Conservation (phyloP, 1,284 basidiomycete species). For the Leccinum solheimii region DNA sequence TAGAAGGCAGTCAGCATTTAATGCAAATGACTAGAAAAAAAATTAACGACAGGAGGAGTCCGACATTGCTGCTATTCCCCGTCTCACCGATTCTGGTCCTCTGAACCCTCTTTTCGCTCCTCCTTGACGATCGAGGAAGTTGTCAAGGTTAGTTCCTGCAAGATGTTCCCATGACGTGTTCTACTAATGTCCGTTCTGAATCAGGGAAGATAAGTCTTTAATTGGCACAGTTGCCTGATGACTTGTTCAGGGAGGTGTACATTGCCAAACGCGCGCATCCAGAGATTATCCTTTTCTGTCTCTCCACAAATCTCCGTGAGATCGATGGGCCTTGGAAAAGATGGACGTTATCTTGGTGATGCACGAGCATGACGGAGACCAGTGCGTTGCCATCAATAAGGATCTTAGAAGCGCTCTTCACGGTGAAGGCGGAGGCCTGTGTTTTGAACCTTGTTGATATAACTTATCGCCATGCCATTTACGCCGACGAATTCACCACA, state of each 20-base stretch:
- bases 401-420: neutral
- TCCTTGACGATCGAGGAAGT: no score
- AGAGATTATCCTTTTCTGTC: neutral
- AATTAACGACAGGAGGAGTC: no score
- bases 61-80: no score
- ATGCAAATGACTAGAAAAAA: no score
- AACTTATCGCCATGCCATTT: constrained; percentile 1
- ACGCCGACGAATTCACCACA: neutral
- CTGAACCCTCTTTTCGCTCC: constrained; percentile 3
- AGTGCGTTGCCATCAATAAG: neutral
- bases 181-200: neutral
- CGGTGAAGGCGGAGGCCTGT: neutral
- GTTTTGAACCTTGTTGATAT: neutral
- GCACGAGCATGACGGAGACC: neutral
- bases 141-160: no score
- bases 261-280: neutral
- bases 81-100: no score
- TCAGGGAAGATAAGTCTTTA: neutral
- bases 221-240: neutral
- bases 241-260: neutral
- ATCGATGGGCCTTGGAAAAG: neutral
- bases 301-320: neutral
- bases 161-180: no score
- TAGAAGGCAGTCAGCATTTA: no score
- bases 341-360: neutral